phyloP scores from a whole-genome alignment of 2,329 filamentous ascomycete genomes.

The Colletotrichum sublineola region DNA sequence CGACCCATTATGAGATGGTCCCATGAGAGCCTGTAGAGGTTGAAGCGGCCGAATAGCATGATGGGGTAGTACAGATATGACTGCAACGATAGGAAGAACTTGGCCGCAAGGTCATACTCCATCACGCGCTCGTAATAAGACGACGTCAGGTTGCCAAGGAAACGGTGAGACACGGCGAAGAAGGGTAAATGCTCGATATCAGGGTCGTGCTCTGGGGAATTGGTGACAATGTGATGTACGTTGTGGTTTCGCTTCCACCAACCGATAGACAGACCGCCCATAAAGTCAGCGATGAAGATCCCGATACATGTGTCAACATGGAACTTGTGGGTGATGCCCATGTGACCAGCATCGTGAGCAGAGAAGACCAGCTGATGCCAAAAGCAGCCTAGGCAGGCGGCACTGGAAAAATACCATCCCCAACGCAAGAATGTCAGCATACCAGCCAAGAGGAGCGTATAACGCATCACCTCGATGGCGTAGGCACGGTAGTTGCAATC shows the following conservation, averaged over 20 bases:
- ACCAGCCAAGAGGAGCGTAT: conserved; percentile 73
- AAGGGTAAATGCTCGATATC: conserved; percentile 94
- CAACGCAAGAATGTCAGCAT: conserved; percentile 72
- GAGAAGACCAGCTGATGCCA: conserved; percentile 98
- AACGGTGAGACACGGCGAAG: conserved; percentile 87
- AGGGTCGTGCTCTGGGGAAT: conserved; percentile 93
- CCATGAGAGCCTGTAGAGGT: conserved; percentile 87
- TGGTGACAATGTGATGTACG: conserved; percentile 96
- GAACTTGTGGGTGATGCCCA: conserved; percentile 96
- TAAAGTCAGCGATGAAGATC: conserved; percentile 89
- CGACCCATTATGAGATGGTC: conserved; percentile 78
- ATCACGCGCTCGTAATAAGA: conserved; percentile 88
- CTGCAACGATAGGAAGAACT: conserved; percentile 79
- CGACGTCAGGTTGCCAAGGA: conserved; percentile 79
- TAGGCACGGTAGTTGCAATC: conserved; percentile 88
- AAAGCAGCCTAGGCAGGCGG: conserved; percentile 80
- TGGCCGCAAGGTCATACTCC: conserved; percentile 81
- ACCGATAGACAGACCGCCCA: conserved; percentile 89
- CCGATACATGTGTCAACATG: conserved; percentile 86
- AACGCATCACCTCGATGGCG: conserved; percentile 79
- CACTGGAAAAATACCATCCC: conserved; percentile 78
- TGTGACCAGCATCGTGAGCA: conserved; percentile 95
- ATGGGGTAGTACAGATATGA: conserved; percentile 87
- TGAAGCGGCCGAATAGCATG: conserved; percentile 86
- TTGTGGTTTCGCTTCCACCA: conserved; percentile 99